Conservation (phyloP, 2,329 filamentous ascomycete genomes). For the Aspergillus awamori region DNA sequence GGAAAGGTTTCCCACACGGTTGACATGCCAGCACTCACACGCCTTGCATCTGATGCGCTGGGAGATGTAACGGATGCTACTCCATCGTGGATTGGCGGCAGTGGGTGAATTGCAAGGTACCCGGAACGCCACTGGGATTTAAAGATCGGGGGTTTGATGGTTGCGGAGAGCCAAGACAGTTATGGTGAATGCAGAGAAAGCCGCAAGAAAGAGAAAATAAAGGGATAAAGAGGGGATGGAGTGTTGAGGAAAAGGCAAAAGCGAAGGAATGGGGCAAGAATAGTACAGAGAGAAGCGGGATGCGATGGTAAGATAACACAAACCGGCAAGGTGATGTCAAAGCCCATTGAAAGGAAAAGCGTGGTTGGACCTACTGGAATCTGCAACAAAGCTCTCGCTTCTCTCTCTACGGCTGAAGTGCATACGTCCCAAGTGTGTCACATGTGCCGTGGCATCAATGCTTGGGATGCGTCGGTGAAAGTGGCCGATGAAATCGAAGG, state of each 20-base stretch:
- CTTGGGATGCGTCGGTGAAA: background rate
- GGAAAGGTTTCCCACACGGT: background rate
- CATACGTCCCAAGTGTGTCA: background rate
- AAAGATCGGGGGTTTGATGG: background rate
- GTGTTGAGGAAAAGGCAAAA: background rate
- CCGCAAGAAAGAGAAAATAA: background rate
- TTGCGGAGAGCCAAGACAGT: background rate
- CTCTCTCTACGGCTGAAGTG: background rate
- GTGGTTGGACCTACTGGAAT: constrained; percentile 4
- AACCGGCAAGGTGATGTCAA: background rate
- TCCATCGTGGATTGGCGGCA: background rate
- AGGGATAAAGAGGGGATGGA: background rate
- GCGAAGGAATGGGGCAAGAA: background rate
- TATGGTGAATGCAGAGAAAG: background rate
- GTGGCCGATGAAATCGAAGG: background rate
- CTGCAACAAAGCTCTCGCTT: background rate
- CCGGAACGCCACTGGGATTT: background rate
- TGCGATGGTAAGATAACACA: background rate
- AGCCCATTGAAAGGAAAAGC: background rate
- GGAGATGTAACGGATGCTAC: background rate
- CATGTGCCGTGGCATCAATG: constrained; percentile 3
- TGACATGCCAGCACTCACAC: constrained; percentile 1
- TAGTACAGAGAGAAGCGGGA: background rate
- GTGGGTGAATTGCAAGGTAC: background rate
- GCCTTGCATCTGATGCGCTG: constrained; percentile 2